Evolutionary conservation across 768 basidiomycete species (phyloP), one percentile per base, ranked within the genome.

Genomic region (Fomitopsis serialis): DNA sequence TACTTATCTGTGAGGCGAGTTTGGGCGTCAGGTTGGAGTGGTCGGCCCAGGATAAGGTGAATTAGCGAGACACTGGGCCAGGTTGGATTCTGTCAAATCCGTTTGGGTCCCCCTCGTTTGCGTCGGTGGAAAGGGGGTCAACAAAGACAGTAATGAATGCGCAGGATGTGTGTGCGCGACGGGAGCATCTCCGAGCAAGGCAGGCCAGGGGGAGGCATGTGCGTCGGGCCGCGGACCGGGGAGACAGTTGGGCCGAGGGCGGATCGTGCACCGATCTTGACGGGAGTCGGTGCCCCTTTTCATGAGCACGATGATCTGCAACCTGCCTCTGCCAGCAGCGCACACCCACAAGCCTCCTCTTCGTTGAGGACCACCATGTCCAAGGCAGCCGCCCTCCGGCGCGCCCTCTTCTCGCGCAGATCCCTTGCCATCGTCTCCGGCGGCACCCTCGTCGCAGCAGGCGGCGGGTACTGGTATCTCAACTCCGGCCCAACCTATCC

Each of bases 401-500:
- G 63, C n/a, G 55, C 54, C 9, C 48, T 86, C 5, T 76, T 87
- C 64, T 82, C 81, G 9, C 74, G 80, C 52, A 74, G 79, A 37
- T 77, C 79, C 0, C 68, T 89, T 19, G 78, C 74, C 7, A 69
- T 78, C 62, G 77, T 72, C 40, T 69, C 80, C 0, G 79, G 78
- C 22, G 78, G 82, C 2, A 78, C 84, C 9, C 66, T 73, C 37
- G 65, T 82, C 15, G 69, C 78, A 19, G 70, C 77, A 8, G 85
- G 79, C 4, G 78, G 80, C 12, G 81, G 85, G 2, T 87, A 86
- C 70, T 82, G 76, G 69, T 88, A 81, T 62, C 76, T 90, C 52
- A 87, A 85, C 63, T 88, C 87, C 2, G 86, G 87, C 0, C 85
- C 85, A 11, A 73, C 81, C 0, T 85, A 86, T 61, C 82, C 85